Conservation (phyloP, 768 basidiomycete species). For the Suillus spraguei region DNA sequence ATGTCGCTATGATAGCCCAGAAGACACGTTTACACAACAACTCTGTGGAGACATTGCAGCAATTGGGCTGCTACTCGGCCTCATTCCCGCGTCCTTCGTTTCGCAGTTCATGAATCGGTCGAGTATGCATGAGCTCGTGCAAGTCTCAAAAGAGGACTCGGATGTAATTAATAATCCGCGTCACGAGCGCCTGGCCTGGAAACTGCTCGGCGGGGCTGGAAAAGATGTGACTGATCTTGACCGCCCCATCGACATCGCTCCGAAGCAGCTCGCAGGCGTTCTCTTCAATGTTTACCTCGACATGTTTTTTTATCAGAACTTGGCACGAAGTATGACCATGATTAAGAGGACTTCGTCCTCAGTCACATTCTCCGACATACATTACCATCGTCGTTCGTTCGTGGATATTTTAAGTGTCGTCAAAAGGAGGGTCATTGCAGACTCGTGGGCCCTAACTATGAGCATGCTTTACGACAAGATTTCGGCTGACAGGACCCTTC, state of each 20-base stretch:
- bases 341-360: neutral
- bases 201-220: neutral
- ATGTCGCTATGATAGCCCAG: too few relatives aligned
- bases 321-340: neutral
- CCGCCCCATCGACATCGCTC: neutral
- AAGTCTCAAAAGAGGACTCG: neutral
- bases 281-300: neutral
- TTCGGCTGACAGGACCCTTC: constrained; percentile 15
- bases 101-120: neutral
- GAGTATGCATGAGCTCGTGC: constrained; percentile 14
- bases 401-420: neutral
- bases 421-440: neutral
- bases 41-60: neutral
- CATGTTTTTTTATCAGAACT: neutral
- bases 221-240: neutral
- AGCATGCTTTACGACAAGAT: constrained; percentile 27
- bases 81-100: neutral
- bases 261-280: neutral
- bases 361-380: neutral
- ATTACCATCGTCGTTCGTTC: neutral
- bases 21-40: too few relatives aligned
- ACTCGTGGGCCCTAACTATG: constrained; percentile 40
- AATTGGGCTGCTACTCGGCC: neutral
- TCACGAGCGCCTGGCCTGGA: neutral
- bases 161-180: neutral